Conservation (phyloP, 805 yeast genomes). For the Komagataella ulmi region DNA sequence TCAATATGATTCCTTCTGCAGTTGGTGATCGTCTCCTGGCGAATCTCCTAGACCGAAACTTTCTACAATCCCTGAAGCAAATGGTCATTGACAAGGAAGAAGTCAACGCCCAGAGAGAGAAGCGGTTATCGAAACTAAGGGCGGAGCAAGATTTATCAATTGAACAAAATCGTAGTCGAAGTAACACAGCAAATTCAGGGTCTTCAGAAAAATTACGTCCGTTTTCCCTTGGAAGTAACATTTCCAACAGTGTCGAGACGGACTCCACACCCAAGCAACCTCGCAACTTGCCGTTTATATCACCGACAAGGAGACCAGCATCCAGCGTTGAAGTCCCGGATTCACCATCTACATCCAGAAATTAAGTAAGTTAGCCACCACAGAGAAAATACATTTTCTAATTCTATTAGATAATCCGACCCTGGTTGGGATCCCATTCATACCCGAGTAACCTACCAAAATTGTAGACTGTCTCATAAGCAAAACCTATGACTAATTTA, state of each 20-base stretch:
- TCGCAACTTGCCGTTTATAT: neutral
- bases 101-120: neutral
- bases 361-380: conserved; percentile 3
- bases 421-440: conserved; percentile 45
- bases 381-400: conserved; percentile 3
- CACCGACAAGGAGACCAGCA: neutral
- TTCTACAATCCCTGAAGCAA: neutral
- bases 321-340: conserved; percentile 1
- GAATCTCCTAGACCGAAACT: neutral
- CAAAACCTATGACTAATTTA: conserved; percentile 43
- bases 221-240: neutral
- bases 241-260: neutral
- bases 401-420: conserved; percentile 25
- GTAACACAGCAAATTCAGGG: conserved; percentile 2
- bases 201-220: conserved; percentile 4
- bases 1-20: neutral
- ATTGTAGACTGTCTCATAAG: conserved; percentile 32
- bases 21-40: neutral
- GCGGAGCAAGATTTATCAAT: neutral
- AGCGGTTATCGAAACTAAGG: neutral
- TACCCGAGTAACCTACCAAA: conserved; percentile 47
- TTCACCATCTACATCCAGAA: conserved; percentile 3
- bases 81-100: conserved; percentile 1
- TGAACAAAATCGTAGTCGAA: neutral
- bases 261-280: neutral